Evolutionary conservation across 2,329 filamentous ascomycete genomes (phyloP).

Genomic region (Fusarium acutatum): DNA sequence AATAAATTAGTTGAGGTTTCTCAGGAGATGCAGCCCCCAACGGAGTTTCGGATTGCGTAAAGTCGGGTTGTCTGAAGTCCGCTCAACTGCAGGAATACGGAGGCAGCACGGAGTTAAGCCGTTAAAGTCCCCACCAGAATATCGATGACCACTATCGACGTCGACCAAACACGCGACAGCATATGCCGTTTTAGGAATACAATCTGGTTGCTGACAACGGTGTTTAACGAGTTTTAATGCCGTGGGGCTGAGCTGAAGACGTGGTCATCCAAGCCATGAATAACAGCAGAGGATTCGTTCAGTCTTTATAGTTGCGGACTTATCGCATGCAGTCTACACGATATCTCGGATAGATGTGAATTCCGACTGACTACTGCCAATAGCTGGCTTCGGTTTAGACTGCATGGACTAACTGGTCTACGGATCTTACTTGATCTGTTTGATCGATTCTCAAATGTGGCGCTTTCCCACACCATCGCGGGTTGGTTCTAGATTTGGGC

Average conservation of each 20-base stretch:
- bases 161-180: conserved; percentile 25
- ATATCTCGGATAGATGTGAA: conserved; percentile 21
- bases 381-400: not conserved
- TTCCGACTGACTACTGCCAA: conserved; percentile 1
- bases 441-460: conserved; percentile 5
- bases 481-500: not conserved
- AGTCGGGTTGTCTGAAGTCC: conserved; percentile 15
- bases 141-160: conserved; percentile 12
- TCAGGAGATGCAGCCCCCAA: conserved; percentile 35
- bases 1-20: conserved; percentile 28
- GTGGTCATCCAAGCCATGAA: not conserved
- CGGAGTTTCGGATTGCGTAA: conserved; percentile 33
- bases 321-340: not conserved
- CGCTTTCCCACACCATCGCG: not conserved
- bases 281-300: not conserved
- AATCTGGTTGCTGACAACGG: not conserved
- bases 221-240: conserved; percentile 2
- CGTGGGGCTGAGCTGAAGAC: conserved; percentile 12
- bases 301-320: conserved; percentile 28
- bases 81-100: not conserved
- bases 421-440: conserved; percentile 5
- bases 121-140: conserved; percentile 18
- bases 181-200: not conserved
- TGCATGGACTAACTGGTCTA: not conserved
- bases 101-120: conserved; percentile 30